phyloP scores from a whole-genome alignment of 805 yeast species.

The Yarrowia sp. region DNA sequence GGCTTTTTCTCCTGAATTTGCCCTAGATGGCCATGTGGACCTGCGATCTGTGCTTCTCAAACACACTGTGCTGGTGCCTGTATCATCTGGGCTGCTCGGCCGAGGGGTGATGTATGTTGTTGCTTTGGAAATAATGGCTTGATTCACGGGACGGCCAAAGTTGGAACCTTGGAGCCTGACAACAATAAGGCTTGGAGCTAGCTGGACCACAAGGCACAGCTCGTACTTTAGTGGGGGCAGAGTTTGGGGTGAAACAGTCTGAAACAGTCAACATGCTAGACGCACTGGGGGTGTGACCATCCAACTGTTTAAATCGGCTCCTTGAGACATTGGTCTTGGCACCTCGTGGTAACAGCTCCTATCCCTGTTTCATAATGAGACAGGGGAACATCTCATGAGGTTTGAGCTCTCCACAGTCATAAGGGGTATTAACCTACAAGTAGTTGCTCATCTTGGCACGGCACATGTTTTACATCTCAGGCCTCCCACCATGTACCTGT shows the following conservation, averaged over 20 bases:
- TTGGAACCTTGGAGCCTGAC: slow-evolving; percentile 19
- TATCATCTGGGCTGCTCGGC: neutral
- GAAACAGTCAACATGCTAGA: slow-evolving; percentile 15
- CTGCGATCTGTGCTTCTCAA: neutral
- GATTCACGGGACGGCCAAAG: slow-evolving; percentile 1
- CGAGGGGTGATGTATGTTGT: neutral
- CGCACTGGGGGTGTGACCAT: slow-evolving; percentile 17
- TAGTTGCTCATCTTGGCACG: too few relatives aligned
- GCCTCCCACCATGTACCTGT: too few relatives aligned
- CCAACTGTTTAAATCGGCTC: slow-evolving; percentile 6
- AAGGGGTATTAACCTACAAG: too few relatives aligned
- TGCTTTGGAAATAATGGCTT: neutral
- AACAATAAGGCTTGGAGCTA: neutral
- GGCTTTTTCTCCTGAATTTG: too few relatives aligned
- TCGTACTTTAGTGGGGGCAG: slow-evolving; percentile 1
- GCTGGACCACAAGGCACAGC: neutral
- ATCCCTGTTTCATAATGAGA: slow-evolving; percentile 9
- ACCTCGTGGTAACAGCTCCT: neutral
- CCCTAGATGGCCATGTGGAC: neutral
- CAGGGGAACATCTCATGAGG: too few relatives aligned
- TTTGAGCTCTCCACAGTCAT: too few relatives aligned
- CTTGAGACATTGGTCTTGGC: slow-evolving; percentile 17
- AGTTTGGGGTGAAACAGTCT: slow-evolving; percentile 1
- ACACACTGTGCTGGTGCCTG: neutral
- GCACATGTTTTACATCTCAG: too few relatives aligned